These are phyloP conservation scores for Psilocybe cubensis DNA, from an alignment of 768 basidiomycete species.

Conservation along the genomic window DNA sequence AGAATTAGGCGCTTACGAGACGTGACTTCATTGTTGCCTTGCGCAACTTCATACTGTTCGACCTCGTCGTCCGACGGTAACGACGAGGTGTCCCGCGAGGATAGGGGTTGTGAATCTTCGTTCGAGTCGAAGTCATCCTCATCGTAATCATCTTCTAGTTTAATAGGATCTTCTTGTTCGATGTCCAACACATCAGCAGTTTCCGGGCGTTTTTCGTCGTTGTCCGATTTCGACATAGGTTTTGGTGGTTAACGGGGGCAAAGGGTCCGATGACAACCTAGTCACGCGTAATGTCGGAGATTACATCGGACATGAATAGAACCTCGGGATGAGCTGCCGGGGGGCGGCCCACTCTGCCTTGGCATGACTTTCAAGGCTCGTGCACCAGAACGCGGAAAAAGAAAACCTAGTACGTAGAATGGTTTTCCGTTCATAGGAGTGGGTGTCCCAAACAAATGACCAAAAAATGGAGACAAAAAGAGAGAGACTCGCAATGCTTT, in stretches of 20 bases:
- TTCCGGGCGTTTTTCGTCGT: not conserved
- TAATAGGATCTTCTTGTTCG: slow-evolving; percentile 8
- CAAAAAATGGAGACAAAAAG: too few relatives aligned
- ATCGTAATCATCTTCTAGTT: not conserved
- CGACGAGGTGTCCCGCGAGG: slow-evolving; percentile 6
- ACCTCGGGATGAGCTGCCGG: not conserved
- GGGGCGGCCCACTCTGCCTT: too few relatives aligned
- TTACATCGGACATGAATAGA: not conserved
- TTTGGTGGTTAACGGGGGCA: not conserved
- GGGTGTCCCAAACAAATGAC: too few relatives aligned
- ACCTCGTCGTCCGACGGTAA: slow-evolving; percentile 8
- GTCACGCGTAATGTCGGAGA: not conserved
- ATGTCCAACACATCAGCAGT: not conserved
- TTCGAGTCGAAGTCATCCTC: not conserved
- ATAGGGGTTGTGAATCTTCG: slow-evolving; percentile 9
- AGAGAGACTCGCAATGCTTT: too few relatives aligned
- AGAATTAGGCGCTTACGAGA: slow-evolving; percentile 52
- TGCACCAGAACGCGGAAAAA: too few relatives aligned
- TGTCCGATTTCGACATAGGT: too few relatives aligned
- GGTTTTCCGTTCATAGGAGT: too few relatives aligned
- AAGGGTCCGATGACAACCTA: not conserved
- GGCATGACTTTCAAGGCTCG: too few relatives aligned
- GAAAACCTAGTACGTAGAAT: too few relatives aligned
- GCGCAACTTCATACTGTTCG: too few relatives aligned
- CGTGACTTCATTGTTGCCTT: too few relatives aligned